Evolutionary conservation across 2,329 filamentous ascomycete genomes (phyloP), one percentile per base, ranked within the genome.

Genomic region (Diaporthe nobilis): DNA sequence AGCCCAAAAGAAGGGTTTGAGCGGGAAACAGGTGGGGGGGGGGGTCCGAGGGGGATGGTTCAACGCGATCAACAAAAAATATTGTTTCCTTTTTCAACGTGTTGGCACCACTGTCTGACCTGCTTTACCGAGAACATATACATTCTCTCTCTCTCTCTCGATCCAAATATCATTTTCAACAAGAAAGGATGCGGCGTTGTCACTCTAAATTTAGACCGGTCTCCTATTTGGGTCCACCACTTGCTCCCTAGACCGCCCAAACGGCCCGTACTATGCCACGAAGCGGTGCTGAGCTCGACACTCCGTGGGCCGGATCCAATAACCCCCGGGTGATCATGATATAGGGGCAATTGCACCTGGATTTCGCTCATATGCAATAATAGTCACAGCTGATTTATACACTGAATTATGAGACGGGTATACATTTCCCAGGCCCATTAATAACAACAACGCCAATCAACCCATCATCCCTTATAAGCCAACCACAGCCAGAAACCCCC

Each of bases 401-500:
- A 68, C 63, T 68, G 47, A 53, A 53, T 68, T 68, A 20, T 67
- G 44, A 39, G 47, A 42, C 65, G 47, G 65, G 31, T 55, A 53
- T 53, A 39, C 65, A n/a, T 28, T 22, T 53, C 22, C 13, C 47
- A 25, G 15, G 31, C 47, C 28, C 31, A 70, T 39, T 70, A 37
- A 65, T 6, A 20, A 47, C 25, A 65, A 31, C 17, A 39, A 25
- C 9, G 2, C 22, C 25, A 7, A 7, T 5, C 25, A 10, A 17
- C 42, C 5, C 34, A 78, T 83, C 81, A 94, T 78, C 92, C 92
- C 80, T 88, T 88, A 85, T 89, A 91, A 74, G 92, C 87, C 79
- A 96, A 84, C 85, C 92, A 94, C 42, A 87, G 87, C 87, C 94
- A 97, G 82, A 92, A 92, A 20, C 86, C 78, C 60, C 92, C 82